Evolutionary conservation across 306 rosid genomes (phyloP), one percentile per base, ranked within the genome.

Genomic region (Crotalaria pallida): DNA sequence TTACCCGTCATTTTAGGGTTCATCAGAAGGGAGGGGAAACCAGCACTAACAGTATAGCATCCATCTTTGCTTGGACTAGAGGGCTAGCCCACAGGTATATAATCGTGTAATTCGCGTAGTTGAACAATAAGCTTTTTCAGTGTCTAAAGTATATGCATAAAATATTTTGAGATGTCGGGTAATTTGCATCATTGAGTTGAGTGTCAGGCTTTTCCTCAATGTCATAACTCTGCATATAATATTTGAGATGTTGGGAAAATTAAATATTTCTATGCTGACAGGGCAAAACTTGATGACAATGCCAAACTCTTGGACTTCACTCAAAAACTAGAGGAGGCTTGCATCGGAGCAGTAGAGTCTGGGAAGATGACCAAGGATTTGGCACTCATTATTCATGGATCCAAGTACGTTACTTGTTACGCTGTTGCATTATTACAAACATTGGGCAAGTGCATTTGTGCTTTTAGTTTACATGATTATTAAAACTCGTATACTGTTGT

Each of bases 311-410:
- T 85, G 77, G 87, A 81, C 0, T 94, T 94, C 88, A 87, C 97
- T 21, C 78, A 81, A 76, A 91, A 94, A 44, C 84, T 94, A 69
- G 99, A 94, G 82, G 82, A 77, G 51, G 95, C 99, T 74, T 94
- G 97, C 84, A 62, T 94, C 60, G 87, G 84, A 61, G 53, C 69
- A 3, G 99, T 94, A 49, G 99, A 94, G 83, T 79, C 92, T 31
- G 99, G 99, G 64, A 94, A 91, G 86, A 94, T 94, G 99, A 94
- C 99, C 69, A 94, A 94, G 99, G 99, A 94, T 83, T 92, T 94
- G 84, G 99, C 99, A 36, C 90, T 94, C 65, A 85, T 94, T 75
- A 52, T 81, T 80, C 95, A 94, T 73, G 99, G 99, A 69, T 75
- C 97, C 34, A 87, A 86, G 98, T 94, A 84, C 51, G 84, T 79